Base-by-base conservation (phyloP, 1,284 basidiomycete genomes). In the Leccinum fallax region DNA sequence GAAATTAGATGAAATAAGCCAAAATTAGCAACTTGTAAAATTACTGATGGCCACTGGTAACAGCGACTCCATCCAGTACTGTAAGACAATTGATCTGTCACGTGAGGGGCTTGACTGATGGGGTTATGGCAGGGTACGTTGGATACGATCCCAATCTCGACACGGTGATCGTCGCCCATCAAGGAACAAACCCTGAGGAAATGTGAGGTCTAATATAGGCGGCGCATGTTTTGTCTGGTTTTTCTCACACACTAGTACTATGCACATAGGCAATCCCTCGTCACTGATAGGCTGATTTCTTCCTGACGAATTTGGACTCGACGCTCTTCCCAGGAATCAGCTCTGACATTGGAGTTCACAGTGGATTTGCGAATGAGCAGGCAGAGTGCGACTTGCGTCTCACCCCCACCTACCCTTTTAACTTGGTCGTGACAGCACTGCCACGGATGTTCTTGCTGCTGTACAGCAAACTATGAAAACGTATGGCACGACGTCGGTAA, bases 261-360 rank as follows among this genome's bases (percentile, higher is more conserved):
- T 34, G 32, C 32, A 5, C 34, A 3, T 34, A 88, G 85, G 49
- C 49, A 80, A 30, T 66, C 86, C 1, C 55, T 83, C 6, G 58
- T 90, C 32, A 87, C 83, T 0, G 87, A 92, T 67, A 30, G 28
- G 76, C 71, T 0, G 77, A 86, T 58, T 72, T 87, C 65, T 65
- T 78, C 63, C 66, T 82, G 49, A 68, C 63, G 2, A 67, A 60
- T 1, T 72, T 84, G 51, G 74, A 83, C 65, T 57, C 82, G 0
- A 73, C 76, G 0, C 75, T 89, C 15, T 92, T 92, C 77, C 88
- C 88, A 5, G 86, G 86, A 1, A 60, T 89, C 21, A 74, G 77
- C 43, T 76, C 79, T 0, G 66, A 72, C 8, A 79, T 89, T 21
- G 54, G 81, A 65, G 84, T 82, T 0, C 88, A 92, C 69, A 71